Conservation (phyloP, 352 stramenopile genomes). For the Phytophthora boehmeriae region DNA sequence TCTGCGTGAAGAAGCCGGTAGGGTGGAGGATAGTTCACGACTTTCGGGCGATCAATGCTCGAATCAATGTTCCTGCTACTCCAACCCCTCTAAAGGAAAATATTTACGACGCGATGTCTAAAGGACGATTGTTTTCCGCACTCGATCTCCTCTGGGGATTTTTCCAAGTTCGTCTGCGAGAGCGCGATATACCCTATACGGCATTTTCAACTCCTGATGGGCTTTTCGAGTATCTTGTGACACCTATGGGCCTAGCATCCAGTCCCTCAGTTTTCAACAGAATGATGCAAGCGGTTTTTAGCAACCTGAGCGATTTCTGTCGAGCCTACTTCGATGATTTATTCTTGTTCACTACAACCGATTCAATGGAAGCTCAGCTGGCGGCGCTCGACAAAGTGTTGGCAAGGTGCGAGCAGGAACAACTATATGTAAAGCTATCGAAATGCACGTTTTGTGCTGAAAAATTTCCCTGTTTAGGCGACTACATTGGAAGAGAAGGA, state of each 20-base stretch:
- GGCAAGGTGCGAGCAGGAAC: not conserved
- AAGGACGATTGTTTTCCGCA: conserved; percentile 3
- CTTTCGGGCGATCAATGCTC: conserved; percentile 2
- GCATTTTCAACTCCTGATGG: conserved; percentile 1
- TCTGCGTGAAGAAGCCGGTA: conserved; percentile 9
- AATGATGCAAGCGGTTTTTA: conserved; percentile 3
- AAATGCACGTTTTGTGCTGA: conserved; percentile 9
- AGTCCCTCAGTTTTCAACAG: not conserved
- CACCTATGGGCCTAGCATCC: conserved; percentile 4
- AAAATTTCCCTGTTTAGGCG: conserved; percentile 3
- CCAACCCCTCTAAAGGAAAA: conserved; percentile 18
- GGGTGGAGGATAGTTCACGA: conserved; percentile 20
- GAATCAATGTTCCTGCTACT: conserved; percentile 1
- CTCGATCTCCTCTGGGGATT: conserved; percentile 1
- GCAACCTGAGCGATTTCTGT: not conserved
- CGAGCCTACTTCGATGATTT: too few species aligned
- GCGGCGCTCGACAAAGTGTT: conserved; percentile 5
- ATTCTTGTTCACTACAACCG: conserved; percentile 5
- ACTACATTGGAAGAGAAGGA: conserved; percentile 9
- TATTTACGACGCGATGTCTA: conserved; percentile 3
- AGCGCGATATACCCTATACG: conserved; percentile 2
- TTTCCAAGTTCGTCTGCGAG: conserved; percentile 2
- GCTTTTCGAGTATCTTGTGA: conserved; percentile 8
- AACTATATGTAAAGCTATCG: conserved; percentile 7
- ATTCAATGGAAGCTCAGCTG: conserved; percentile 1